phyloP scores from a whole-genome alignment of 176 grass and related monocot species.

The Dactylis glomerata region DNA sequence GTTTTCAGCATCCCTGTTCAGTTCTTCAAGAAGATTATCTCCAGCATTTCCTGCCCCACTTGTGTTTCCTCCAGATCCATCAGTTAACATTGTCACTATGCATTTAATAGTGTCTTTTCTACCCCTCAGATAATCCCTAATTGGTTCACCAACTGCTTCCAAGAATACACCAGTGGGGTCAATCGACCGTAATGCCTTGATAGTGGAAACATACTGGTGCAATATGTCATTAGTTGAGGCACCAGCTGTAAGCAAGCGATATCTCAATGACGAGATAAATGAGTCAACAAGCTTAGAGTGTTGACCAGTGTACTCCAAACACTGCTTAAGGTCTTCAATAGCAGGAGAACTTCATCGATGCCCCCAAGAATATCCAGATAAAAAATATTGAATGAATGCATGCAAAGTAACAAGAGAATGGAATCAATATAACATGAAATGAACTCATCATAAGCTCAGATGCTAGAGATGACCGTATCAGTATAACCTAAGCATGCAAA shows the following conservation, averaged over 20 bases:
- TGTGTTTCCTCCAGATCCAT: constrained; percentile 73
- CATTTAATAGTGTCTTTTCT: constrained; percentile 99
- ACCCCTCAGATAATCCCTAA: constrained; percentile 96
- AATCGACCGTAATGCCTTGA: constrained; percentile 86
- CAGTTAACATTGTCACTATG: constrained; percentile 96
- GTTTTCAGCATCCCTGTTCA: constrained; percentile 91
- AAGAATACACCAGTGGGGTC: constrained; percentile 95
- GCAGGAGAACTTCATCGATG: constrained; percentile 69
- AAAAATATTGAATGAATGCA: background rate
- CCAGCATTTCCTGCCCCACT: constrained; percentile 65
- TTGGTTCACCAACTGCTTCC: constrained; percentile 98
- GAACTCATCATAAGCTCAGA: constrained; percentile 21
- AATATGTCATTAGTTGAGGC: constrained; percentile 98
- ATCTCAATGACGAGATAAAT: constrained; percentile 91
- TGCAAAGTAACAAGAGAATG: constrained; percentile 29
- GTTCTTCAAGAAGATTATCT: constrained; percentile 91
- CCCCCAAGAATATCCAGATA: constrained; percentile 18
- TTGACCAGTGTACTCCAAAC: constrained; percentile 93
- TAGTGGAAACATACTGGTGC: constrained; percentile 97
- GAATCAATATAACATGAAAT: constrained; percentile 16
- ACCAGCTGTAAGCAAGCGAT: constrained; percentile 90
- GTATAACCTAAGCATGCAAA: constrained; percentile 13
- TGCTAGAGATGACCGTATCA: background rate
- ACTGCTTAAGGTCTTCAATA: constrained; percentile 93
- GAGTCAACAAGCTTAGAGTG: constrained; percentile 95